A percentile compares a stretch with the other conserved stretches of the same genome.
Conservation (phyloP, 1,139 yeast genomes). For the Diutina siamensis region DNA sequence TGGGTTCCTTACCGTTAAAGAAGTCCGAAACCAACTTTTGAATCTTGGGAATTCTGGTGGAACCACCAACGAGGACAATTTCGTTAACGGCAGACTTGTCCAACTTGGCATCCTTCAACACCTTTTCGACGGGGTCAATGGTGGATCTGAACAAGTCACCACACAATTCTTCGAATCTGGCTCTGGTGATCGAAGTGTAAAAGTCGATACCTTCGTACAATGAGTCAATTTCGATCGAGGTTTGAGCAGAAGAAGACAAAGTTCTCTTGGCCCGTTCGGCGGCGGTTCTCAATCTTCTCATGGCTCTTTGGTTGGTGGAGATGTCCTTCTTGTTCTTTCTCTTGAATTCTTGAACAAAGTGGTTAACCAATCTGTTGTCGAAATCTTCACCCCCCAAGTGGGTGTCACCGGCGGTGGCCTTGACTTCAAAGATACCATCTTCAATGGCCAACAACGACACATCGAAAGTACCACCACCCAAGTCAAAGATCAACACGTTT, state of each 20-base stretch:
- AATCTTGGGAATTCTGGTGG: conserved; percentile 96
- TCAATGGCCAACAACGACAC: conserved; percentile 39
- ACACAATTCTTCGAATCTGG: conserved; percentile 90
- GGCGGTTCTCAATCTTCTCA: conserved; percentile 87
- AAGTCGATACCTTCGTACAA: conserved; percentile 93
- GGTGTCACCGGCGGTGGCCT: conserved; percentile 44
- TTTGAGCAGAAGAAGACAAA: conserved; percentile 78
- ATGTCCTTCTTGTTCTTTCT: conserved; percentile 80
- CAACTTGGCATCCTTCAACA: conserved; percentile 77
- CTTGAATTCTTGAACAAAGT: conserved; percentile 46
- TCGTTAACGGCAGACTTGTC: conserved; percentile 79
- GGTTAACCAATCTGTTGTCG: conserved; percentile 6
- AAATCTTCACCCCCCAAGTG: conserved; percentile 80
- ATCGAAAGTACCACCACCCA: conserved; percentile 48
- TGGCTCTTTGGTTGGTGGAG: conserved; percentile 62
- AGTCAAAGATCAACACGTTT: conserved; percentile 28
- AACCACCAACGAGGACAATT: conserved; percentile 93
- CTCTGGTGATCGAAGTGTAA: conserved; percentile 85
- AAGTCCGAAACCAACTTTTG: conserved; percentile 78
- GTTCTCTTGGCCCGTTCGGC: conserved; percentile 96
- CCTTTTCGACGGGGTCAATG: conserved; percentile 87
- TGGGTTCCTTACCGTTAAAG: conserved; percentile 88
- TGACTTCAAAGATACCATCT: conserved; percentile 43
- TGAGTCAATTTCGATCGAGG: conserved; percentile 90
- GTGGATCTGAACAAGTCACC: conserved; percentile 81